A percentile compares a stretch with the other conserved stretches of the same genome.
Evolutionary conservation across 192 early-diverging fungal species (phyloP).

Genomic region (Backusella tarrabulga): DNA sequence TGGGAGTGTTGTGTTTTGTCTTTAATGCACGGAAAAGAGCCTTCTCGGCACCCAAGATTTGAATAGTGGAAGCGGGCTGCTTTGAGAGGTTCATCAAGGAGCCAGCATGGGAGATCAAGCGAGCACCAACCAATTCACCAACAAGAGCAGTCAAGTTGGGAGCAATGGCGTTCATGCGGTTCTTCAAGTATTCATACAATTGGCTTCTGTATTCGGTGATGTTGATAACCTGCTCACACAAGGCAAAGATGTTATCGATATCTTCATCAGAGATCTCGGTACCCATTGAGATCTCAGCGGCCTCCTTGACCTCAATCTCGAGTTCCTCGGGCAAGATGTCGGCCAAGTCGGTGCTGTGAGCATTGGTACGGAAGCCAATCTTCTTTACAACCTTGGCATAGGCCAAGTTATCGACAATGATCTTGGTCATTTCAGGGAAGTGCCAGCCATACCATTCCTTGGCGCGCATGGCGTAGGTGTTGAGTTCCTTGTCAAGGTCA

Average conservation of each 20-base stretch:
- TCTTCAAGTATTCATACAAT: conserved; percentile 96
- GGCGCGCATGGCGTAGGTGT: conserved; percentile 91
- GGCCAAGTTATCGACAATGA: conserved; percentile 93
- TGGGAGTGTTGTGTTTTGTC: conserved; percentile 98
- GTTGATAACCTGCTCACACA: conserved; percentile 95
- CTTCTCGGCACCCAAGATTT: conserved; percentile 99
- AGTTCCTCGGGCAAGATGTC: conserved; percentile 89
- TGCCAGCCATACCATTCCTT: conserved; percentile 99
- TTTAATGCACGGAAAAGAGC: conserved; percentile 99
- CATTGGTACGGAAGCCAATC: conserved; percentile 90
- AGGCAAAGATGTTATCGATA: conserved; percentile 90
- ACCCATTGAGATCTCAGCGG: conserved; percentile 98
- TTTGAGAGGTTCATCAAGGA: conserved; percentile 96
- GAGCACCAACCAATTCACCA: conserved; percentile 97
- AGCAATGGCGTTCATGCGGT: conserved; percentile 92
- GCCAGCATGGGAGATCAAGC: conserved; percentile 97
- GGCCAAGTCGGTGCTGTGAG: conserved; percentile 73
- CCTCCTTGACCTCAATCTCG: conserved; percentile 91
- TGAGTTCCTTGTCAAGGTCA: conserved; percentile 99
- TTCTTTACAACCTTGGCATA: conserved; percentile 88
- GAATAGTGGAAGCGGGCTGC: conserved; percentile 97
- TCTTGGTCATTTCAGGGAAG: conserved; percentile 98
- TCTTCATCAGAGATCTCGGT: conserved; percentile 97
- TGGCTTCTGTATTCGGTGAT: conserved; percentile 94
- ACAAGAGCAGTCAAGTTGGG: conserved; percentile 92